Evolutionary conservation across 495 filamentous ascomycete genomes (phyloP).

Genomic region (Cenococcum geophilum): DNA sequence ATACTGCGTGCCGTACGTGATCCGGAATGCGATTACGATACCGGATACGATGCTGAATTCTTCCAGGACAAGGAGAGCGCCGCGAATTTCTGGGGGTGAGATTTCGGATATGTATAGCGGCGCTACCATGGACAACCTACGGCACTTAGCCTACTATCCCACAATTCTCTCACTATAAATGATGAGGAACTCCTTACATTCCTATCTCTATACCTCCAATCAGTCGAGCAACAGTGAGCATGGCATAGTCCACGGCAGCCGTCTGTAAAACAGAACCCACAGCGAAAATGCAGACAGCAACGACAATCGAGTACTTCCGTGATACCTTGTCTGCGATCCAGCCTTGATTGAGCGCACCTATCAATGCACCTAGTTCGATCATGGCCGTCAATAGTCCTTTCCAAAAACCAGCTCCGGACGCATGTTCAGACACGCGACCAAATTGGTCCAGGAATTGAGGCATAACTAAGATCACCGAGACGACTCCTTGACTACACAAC

Average conservation of each 20-base stretch:
- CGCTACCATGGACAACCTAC: conserved; percentile 27
- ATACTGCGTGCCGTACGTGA: conserved; percentile 34
- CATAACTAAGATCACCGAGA: conserved; percentile 54
- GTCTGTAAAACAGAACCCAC: conserved; percentile 53
- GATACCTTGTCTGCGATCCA: conserved; percentile 56
- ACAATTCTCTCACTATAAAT: conserved; percentile 3
- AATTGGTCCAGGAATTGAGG: conserved; percentile 51
- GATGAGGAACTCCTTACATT: conserved; percentile 39
- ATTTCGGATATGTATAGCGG: conserved; percentile 40
- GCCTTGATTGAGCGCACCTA: conserved; percentile 51
- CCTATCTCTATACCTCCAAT: conserved; percentile 59
- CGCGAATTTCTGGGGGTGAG: conserved; percentile 35
- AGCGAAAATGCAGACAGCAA: conserved; percentile 52
- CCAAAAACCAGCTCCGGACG: conserved; percentile 46
- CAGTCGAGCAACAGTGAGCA: conserved; percentile 54
- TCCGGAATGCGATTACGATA: conserved; percentile 38
- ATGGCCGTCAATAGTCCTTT: conserved; percentile 57
- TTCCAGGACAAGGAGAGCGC: conserved; percentile 35
- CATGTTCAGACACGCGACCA: conserved; percentile 29
- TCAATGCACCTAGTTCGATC: conserved; percentile 53
- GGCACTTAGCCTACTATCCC: background rate
- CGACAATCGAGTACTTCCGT: conserved; percentile 51
- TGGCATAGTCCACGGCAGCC: conserved; percentile 49
- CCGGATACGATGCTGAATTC: conserved; percentile 36
- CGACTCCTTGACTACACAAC: conserved; percentile 39